phyloP scores from a whole-genome alignment of 2,329 filamentous ascomycete species.

The Pseudogymnoascus sp. region DNA sequence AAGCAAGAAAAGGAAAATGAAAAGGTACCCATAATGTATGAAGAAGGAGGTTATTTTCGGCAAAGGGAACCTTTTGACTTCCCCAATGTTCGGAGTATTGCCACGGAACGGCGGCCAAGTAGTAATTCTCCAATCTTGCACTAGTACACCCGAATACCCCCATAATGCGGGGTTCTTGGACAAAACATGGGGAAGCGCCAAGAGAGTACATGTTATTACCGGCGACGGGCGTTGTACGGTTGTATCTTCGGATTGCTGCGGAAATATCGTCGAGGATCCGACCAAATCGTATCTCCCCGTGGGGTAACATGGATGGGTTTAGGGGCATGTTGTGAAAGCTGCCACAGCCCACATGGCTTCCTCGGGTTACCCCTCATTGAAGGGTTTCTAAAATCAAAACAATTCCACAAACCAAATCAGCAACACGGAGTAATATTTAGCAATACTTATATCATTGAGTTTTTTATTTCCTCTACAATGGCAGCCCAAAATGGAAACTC shows the following conservation, averaged over 20 bases:
- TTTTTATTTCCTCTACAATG: neutral
- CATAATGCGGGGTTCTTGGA: neutral
- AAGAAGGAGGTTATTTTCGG: neutral
- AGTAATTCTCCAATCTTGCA: neutral
- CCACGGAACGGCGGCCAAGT: neutral
- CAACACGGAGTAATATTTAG: neutral
- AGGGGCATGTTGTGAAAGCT: neutral
- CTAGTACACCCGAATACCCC: neutral
- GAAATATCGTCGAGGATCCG: neutral
- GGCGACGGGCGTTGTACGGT: neutral
- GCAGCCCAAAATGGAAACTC: constrained; percentile 22
- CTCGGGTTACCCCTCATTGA: neutral
- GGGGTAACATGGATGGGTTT: neutral
- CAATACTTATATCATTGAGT: neutral
- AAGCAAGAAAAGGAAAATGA: neutral
- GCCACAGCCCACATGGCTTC: neutral
- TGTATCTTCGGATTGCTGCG: neutral
- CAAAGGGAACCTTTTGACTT: neutral
- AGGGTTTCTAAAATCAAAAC: neutral
- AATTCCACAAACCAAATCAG: neutral
- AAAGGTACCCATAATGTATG: neutral
- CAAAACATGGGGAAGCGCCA: neutral
- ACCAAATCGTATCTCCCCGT: neutral
- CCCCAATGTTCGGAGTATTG: neutral
- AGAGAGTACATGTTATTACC: neutral